Evolutionary conservation across 352 stramenopile genomes (phyloP), one percentile per base, ranked within the genome.

Genomic region (Elongisporangium anandrum): DNA sequence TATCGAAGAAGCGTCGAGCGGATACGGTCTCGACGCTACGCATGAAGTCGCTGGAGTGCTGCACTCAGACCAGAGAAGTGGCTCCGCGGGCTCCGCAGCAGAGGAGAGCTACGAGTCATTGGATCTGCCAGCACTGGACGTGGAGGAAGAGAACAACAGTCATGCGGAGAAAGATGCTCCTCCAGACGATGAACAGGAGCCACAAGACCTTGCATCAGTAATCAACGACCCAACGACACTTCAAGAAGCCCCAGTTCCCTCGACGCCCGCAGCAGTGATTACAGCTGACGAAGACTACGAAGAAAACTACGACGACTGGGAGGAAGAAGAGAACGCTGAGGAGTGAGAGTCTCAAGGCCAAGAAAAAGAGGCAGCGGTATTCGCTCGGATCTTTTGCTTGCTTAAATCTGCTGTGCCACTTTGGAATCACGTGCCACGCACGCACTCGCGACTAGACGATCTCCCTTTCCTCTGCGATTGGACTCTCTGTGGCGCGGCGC

Each of bases 61-160:
- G 2, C 26, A 38, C 34, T 17, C 34, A 45, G 34, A 45, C 13
- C 10, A 45, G 34, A 45, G 34, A 12, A 45, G 34, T 17, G 34
- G 34, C n/a, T 51, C 51, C 4, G 49, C 56, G 24, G 26, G 58
- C 19, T 19, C 68, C 23, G 56, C 57, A 38, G 70, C 70, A 13
- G 73, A 79, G 19, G 75, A 87, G 39, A 90, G 80, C 58, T 90
- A 85, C 61, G 76, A 90, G 15, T 90, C 80, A 20, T 61, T 90
- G 47, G 75, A 81, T 22, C 61, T 88, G 4, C 78, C 81, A 26
- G 75, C 60, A 7, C 63, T 88, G 13, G 64, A 52, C 5, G 56
- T 56, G 7, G 66, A 72, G 52, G 59, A 50, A 16, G 52, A 67
- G 13, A 66, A 56, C 54, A 39, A 19, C 38, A 53, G 52, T 26